Conservation (phyloP, 768 basidiomycete genomes). For the Clavaria fumosa region DNA sequence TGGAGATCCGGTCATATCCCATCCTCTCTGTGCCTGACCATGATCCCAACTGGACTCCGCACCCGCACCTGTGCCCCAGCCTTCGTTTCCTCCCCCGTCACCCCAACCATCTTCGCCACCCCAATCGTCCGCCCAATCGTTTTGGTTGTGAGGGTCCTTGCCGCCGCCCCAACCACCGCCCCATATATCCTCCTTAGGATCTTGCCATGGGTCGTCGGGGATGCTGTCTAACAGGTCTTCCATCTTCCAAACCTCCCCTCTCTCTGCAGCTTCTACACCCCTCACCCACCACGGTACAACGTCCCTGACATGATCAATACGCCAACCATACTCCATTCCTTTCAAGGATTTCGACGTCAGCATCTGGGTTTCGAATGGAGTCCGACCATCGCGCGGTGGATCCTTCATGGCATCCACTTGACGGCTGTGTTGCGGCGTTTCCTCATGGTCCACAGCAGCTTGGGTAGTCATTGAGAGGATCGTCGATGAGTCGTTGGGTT, state of each 20-base stretch:
- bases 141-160: constrained; percentile 6
- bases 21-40: no score
- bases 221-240: constrained; percentile 31
- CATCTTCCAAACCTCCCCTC: constrained; percentile 26
- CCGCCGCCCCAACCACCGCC: constrained; percentile 8
- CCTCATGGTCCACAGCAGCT: constrained; percentile 17
- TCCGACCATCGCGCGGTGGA: constrained; percentile 15
- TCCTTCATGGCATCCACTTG: constrained; percentile 14
- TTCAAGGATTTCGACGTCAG: constrained; percentile 18
- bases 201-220: constrained; percentile 21
- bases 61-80: no score
- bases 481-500: constrained; percentile 20
- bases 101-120: not conserved
- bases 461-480: constrained; percentile 14
- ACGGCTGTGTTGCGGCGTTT: constrained; percentile 10
- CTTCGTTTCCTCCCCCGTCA: not conserved
- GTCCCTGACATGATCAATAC: constrained; percentile 33
- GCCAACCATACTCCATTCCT: constrained; percentile 16
- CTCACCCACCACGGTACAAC: constrained; percentile 40
- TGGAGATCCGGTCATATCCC: no score
- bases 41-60: no score
- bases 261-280: constrained; percentile 31
- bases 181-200: no score
- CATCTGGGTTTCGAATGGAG: constrained; percentile 11
- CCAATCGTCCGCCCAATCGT: not conserved